Percentiles rank a stretch among this genome's conserved stretches.
phyloP scores from a whole-genome alignment of 2,329 filamentous ascomycete species.

The Mycocentrospora acerina region DNA sequence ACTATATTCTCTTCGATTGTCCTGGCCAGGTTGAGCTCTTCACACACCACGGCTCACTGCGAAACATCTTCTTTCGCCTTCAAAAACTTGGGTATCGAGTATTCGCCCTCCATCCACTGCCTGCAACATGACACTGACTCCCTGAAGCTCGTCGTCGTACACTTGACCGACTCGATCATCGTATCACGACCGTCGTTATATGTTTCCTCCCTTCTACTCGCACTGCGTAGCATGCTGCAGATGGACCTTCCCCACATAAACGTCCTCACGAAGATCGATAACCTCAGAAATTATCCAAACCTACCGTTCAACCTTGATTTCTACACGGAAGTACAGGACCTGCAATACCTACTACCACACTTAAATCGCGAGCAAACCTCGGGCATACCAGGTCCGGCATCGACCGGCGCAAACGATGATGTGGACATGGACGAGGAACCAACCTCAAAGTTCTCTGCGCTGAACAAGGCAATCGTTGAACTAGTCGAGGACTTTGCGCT shows the following conservation, averaged over 20 bases:
- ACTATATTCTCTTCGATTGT: slow-evolving; percentile 94
- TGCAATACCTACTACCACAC: slow-evolving; percentile 78
- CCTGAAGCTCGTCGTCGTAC: slow-evolving; percentile 80
- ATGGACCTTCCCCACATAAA: slow-evolving; percentile 97
- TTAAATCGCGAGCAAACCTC: slow-evolving; percentile 70
- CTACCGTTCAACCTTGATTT: slow-evolving; percentile 95
- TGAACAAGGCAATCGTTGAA: slow-evolving; percentile 84
- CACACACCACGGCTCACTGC: slow-evolving; percentile 87
- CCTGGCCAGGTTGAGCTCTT: slow-evolving; percentile 97
- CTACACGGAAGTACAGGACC: slow-evolving; percentile 95
- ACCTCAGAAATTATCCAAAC: slow-evolving; percentile 78
- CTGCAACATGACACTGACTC: slow-evolving; percentile 24
- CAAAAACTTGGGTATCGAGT: slow-evolving; percentile 93
- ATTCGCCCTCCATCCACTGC: slow-evolving; percentile 44
- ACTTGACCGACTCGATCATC: slow-evolving; percentile 92
- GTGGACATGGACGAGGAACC: slow-evolving; percentile 48
- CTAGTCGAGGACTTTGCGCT: slow-evolving; percentile 88
- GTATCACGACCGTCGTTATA: slow-evolving; percentile 92
- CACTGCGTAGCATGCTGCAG: slow-evolving; percentile 94
- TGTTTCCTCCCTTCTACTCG: slow-evolving; percentile 89
- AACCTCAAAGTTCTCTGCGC: slow-evolving; percentile 69
- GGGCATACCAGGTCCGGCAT: slow-evolving; percentile 36
- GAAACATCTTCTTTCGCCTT: slow-evolving; percentile 87
- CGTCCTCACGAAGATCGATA: slow-evolving; percentile 96
- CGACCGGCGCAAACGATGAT: slow-evolving; percentile 31